Conservation (phyloP, 129 eudicot genomes). For the Flaveria robusta region DNA sequence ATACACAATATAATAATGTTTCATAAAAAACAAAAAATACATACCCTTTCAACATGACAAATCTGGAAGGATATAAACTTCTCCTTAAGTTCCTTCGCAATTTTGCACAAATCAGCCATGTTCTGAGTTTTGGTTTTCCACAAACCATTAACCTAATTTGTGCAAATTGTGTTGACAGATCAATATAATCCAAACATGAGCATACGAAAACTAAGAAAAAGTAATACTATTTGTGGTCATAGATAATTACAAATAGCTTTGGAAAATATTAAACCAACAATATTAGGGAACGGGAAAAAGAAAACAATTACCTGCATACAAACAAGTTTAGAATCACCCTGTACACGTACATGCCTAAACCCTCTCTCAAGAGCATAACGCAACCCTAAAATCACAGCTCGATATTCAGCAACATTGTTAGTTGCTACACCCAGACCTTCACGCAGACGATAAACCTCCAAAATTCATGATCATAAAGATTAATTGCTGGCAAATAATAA, state of each 20-base stretch:
- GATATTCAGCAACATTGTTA: constrained; percentile 84
- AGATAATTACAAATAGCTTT: background rate
- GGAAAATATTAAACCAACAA: background rate
- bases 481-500: background rate
- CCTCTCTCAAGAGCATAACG: constrained; percentile 73
- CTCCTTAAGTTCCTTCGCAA: constrained; percentile 73
- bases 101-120: constrained; percentile 83
- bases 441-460: constrained; percentile 70
- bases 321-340: constrained; percentile 93
- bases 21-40: background rate
- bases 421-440: constrained; percentile 87
- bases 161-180: constrained; percentile 3
- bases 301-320: constrained; percentile 71
- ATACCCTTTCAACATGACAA: constrained; percentile 79
- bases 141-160: constrained; percentile 71
- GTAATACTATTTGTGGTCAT: background rate
- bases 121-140: constrained; percentile 81
- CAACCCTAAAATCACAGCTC: constrained; percentile 79
- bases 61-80: constrained; percentile 71
- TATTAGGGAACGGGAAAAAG: background rate
- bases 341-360: constrained; percentile 62
- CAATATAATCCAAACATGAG: background rate
- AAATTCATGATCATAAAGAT: constrained; percentile 8
- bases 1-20: background rate
- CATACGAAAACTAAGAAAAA: background rate